Percentiles rank a stretch among this genome's conserved stretches.
Evolutionary conservation across 148 eudicot genomes (phyloP).

Genomic region (Rhododendron griersonianum): DNA sequence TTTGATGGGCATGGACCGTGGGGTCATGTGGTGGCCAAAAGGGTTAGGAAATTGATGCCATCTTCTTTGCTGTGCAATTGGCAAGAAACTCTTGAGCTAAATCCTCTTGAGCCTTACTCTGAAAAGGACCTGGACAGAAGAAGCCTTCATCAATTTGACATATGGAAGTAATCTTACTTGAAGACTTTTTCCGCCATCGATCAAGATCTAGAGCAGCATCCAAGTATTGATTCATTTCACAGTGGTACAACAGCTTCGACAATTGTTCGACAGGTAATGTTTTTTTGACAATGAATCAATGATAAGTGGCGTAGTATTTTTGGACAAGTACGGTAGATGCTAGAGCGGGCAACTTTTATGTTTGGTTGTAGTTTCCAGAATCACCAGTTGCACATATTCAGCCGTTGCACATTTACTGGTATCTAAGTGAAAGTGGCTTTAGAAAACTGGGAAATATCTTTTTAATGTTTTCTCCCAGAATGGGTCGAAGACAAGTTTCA

Average conservation of each 20-base stretch:
- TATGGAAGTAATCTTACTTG: constrained; percentile 66
- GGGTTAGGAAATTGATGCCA: constrained; percentile 65
- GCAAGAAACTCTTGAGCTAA: constrained; percentile 52
- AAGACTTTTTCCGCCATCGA: constrained; percentile 67
- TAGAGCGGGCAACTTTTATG: not conserved
- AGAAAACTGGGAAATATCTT: not conserved
- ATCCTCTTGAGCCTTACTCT: constrained; percentile 17
- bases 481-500: not conserved
- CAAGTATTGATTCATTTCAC: constrained; percentile 53
- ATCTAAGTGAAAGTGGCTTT: not conserved
- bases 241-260: constrained; percentile 77
- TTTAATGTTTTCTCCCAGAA: too few species aligned
- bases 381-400: not conserved
- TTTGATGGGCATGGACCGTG: constrained; percentile 96
- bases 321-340: not conserved
- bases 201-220: constrained; percentile 52
- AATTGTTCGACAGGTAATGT: constrained; percentile 61
- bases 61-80: constrained; percentile 58
- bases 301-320: not conserved
- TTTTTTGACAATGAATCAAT: not conserved
- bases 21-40: constrained; percentile 85
- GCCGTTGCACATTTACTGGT: not conserved
- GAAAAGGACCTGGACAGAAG: constrained; percentile 14
- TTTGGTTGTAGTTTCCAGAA: not conserved
- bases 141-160: constrained; percentile 20